Base-by-base conservation (phyloP, 176 grass and related monocot species). In the Hyparrhenia diplandra region DNA sequence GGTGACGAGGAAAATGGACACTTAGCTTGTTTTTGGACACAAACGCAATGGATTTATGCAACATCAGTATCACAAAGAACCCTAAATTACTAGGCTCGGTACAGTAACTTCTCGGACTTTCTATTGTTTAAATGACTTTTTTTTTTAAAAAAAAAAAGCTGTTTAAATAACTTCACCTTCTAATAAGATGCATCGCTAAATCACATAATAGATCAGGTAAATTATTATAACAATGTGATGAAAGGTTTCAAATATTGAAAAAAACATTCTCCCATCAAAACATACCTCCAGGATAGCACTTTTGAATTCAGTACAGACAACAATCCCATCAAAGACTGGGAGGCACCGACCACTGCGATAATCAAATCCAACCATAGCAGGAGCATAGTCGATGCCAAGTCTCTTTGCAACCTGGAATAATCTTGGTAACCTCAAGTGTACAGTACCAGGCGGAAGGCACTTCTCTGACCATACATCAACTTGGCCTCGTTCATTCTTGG, bases 391-490 rank as follows among this genome's bases (percentile, higher is more conserved):
- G 24, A 99, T 93, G 86, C 88, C 86, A 71, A 99, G 80, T 78
- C 90, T 95, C 90, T 84, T 99, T 71, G 85, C 92, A 73, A 99
- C 90, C 43, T 82, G 96, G 86, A 89, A 85, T 84, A 91, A 41
- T 88, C 92, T 99, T 25, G 96, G 92, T 69, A 95, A 73, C 52
- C 85, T 95, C 88, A 99, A 88, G 82, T 99, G 96, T 82, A 85
- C 76, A 5, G 96, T 95, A 59, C 96, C 96, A 76, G 96, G 90
- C 54, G 92, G 96, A 54, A 99, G 85, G 64, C 96, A 99, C 69
- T 93, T 99, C 73, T 95, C 96, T 86, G 96, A 99, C 96, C 96
- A 99, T 69, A 91, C 86, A 36, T 99, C 92, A 68, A 99, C 90
- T 95, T 99, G 93, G 30, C 96, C 92, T 28, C 85, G 88, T 71